phyloP scores from a whole-genome alignment of 2,329 filamentous ascomycete genomes.

The Pseudopithomyces chartarum region DNA sequence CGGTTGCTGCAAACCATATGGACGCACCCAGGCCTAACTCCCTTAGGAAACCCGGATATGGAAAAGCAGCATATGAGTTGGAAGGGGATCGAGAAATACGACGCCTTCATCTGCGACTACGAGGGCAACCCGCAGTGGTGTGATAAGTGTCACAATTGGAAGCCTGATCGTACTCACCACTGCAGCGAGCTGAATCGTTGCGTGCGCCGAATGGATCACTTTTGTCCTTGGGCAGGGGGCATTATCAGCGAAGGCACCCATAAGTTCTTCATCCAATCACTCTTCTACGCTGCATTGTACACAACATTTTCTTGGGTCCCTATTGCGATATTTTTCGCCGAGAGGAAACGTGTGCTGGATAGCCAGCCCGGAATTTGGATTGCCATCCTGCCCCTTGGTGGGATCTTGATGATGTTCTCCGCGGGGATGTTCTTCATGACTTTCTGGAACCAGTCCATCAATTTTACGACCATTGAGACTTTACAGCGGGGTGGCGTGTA shows the following conservation, averaged over 20 bases:
- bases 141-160: slow-evolving; percentile 81
- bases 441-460: slow-evolving; percentile 69
- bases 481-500: slow-evolving; percentile 66
- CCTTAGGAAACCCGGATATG: slow-evolving; percentile 55
- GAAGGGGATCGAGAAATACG: slow-evolving; percentile 72
- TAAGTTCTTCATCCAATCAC: slow-evolving; percentile 93
- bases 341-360: slow-evolving; percentile 48
- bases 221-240: slow-evolving; percentile 94
- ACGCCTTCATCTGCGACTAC: slow-evolving; percentile 81
- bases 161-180: slow-evolving; percentile 86
- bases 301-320: slow-evolving; percentile 68
- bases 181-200: slow-evolving; percentile 82
- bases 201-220: slow-evolving; percentile 90
- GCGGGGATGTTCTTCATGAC: slow-evolving; percentile 77
- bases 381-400: slow-evolving; percentile 67
- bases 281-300: slow-evolving; percentile 72
- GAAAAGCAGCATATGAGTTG: slow-evolving; percentile 35
- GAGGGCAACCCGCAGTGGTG: slow-evolving; percentile 87
- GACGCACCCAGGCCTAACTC: slow-evolving; percentile 74
- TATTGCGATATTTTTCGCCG: slow-evolving; percentile 66
- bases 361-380: slow-evolving; percentile 56
- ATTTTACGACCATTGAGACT: slow-evolving; percentile 84
- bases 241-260: slow-evolving; percentile 84
- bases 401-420: slow-evolving; percentile 81
- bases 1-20: slow-evolving; percentile 72